Evolutionary conservation across 2,329 filamentous ascomycete genomes (phyloP).

Genomic region (Hymenoscyphus fraxineus): DNA sequence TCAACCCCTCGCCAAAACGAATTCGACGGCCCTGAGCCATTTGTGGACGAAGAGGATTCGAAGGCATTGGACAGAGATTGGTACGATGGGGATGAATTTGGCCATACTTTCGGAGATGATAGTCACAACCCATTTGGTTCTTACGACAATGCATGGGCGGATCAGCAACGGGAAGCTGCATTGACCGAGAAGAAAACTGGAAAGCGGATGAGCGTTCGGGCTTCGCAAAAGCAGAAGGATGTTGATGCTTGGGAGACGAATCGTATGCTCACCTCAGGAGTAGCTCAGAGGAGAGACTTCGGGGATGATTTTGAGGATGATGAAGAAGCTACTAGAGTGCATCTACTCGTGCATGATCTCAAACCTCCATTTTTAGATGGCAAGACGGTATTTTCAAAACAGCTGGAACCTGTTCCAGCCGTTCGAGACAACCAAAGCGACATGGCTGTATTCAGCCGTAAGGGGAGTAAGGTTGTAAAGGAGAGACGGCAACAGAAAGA

Average conservation of each 20-base stretch:
- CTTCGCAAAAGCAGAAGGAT: constrained; percentile 84
- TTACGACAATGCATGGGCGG: constrained; percentile 68
- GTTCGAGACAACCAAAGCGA: constrained; percentile 93
- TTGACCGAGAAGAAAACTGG: constrained; percentile 77
- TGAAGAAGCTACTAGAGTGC: constrained; percentile 82
- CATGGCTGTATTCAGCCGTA: constrained; percentile 96
- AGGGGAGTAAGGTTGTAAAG: constrained; percentile 88
- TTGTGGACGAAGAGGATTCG: constrained; percentile 63
- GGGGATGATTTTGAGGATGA: constrained; percentile 83
- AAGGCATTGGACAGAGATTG: constrained; percentile 83
- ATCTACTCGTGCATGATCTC: constrained; percentile 89
- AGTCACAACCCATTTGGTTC: constrained; percentile 87
- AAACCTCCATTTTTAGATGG: constrained; percentile 94
- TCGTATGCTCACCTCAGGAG: constrained; percentile 93
- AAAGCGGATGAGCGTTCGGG: constrained; percentile 66
- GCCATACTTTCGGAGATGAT: constrained; percentile 83
- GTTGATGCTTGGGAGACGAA: constrained; percentile 99
- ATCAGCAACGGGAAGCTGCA: constrained; percentile 67
- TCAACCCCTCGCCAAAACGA: constrained; percentile 49
- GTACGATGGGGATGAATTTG: constrained; percentile 85
- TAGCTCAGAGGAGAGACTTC: constrained; percentile 83
- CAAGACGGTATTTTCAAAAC: constrained; percentile 93
- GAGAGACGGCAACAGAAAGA: constrained; percentile 90
- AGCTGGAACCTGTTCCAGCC: constrained; percentile 89
- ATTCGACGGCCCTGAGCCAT: constrained; percentile 60